Percentiles rank a stretch among this genome's conserved stretches.
Conservation (phyloP, 2,329 filamentous ascomycete species). For the Sporothrix mexicana region DNA sequence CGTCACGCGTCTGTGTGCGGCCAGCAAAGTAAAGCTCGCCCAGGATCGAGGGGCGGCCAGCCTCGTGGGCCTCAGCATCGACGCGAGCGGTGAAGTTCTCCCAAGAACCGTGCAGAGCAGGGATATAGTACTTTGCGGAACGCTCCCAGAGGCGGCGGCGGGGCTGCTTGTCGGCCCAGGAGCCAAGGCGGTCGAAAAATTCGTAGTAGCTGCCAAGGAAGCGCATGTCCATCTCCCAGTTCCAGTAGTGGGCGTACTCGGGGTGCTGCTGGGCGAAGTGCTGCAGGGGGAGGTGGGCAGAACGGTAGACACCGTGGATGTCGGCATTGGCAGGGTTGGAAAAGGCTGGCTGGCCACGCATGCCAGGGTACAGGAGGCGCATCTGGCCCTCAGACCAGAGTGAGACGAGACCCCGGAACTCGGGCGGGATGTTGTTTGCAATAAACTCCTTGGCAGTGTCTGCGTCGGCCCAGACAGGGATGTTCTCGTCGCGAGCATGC, state of each 20-base stretch:
- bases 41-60: conserved; percentile 65
- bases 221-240: conserved; percentile 73
- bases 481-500: conserved; percentile 79
- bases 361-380: conserved; percentile 73
- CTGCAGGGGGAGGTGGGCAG: conserved; percentile 66
- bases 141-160: conserved; percentile 79
- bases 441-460: conserved; percentile 74
- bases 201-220: conserved; percentile 73
- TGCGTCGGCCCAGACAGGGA: conserved; percentile 82
- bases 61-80: conserved; percentile 61
- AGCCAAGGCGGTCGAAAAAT: conserved; percentile 69
- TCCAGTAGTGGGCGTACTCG: conserved; percentile 71
- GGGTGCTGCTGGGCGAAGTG: conserved; percentile 68
- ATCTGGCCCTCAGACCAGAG: conserved; percentile 88
- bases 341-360: conserved; percentile 70
- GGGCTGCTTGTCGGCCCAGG: conserved; percentile 71
- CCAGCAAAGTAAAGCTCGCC: conserved; percentile 66
- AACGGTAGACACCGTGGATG: conserved; percentile 73
- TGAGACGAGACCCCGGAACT: conserved; percentile 81
- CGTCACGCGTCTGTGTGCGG: conserved; percentile 54
- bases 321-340: conserved; percentile 62
- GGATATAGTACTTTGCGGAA: conserved; percentile 77
- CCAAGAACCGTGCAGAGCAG: conserved; percentile 71
- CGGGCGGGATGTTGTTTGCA: conserved; percentile 68
- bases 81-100: conserved; percentile 73